Evolutionary conservation across 1,139 yeast genomes (phyloP).

Genomic region (Suhomyces maxii): DNA sequence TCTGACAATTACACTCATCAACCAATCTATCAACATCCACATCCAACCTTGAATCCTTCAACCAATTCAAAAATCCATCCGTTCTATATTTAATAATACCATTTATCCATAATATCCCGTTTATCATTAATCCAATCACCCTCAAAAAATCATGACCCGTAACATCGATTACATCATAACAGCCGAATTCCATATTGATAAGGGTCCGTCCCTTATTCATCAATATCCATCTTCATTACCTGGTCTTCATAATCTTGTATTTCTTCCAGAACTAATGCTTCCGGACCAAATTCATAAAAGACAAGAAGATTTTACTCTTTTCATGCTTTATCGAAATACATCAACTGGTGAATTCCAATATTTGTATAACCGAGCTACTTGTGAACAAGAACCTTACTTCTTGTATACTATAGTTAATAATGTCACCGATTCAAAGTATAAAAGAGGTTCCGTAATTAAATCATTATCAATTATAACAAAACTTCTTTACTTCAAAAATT

Average conservation of each 20-base stretch:
- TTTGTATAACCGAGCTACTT: constrained; percentile 29
- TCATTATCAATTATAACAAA: constrained; percentile 55
- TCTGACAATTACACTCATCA: background rate
- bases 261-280: constrained; percentile 59
- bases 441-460: constrained; percentile 58
- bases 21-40: background rate
- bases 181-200: constrained; percentile 60
- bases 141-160: constrained; percentile 12
- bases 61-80: background rate
- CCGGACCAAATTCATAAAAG: constrained; percentile 65
- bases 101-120: background rate
- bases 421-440: constrained; percentile 42
- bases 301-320: constrained; percentile 60
- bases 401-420: constrained; percentile 60
- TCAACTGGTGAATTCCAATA: constrained; percentile 45
- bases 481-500: constrained; percentile 53
- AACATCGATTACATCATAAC: constrained; percentile 49
- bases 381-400: constrained; percentile 48
- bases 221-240: constrained; percentile 51
- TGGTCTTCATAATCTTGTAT: constrained; percentile 39
- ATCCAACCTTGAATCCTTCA: background rate
- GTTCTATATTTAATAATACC: no score
- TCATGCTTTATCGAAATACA: constrained; percentile 46
- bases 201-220: constrained; percentile 52
- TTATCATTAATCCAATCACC: background rate